phyloP scores from a whole-genome alignment of 108 stramenopile genomes.

The Discostella pseudostelligera region DNA sequence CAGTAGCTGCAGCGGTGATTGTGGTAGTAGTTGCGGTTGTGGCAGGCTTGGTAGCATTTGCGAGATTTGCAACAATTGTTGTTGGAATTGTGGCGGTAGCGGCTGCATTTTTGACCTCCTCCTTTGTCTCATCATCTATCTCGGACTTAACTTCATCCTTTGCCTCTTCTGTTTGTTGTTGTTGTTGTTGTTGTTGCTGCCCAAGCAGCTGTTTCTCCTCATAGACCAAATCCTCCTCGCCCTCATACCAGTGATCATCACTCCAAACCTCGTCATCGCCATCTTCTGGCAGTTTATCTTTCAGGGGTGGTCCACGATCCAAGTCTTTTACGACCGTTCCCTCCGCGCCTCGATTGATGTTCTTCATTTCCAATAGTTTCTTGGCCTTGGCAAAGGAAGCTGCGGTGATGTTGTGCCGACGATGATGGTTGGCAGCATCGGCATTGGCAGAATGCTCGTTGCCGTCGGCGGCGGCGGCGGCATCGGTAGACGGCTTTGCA shows the following conservation, averaged over 20 bases:
- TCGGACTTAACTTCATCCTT: neutral
- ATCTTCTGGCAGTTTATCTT: constrained; percentile 26
- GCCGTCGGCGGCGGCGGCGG: too few species aligned
- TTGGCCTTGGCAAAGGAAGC: too few species aligned
- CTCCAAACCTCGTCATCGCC: constrained; percentile 13
- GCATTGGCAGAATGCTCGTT: too few species aligned
- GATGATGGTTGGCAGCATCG: too few species aligned
- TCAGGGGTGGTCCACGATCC: constrained; percentile 3
- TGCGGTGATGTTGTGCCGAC: too few species aligned
- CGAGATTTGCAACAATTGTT: neutral
- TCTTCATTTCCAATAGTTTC: neutral
- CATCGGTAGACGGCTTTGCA: too few species aligned
- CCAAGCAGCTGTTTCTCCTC: constrained; percentile 9
- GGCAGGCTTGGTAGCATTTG: neutral
- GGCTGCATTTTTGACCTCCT: neutral
- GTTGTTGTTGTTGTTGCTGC: neutral
- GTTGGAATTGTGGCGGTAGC: neutral
- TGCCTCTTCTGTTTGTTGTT: neutral
- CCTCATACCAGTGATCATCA: constrained; percentile 24
- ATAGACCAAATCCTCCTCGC: constrained; percentile 15
- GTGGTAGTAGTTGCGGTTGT: neutral
- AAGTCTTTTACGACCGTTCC: constrained; percentile 3
- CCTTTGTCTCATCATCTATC: neutral
- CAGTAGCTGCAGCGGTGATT: constrained; percentile 5
- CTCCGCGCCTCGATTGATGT: neutral